Evolutionary conservation across 192 early-diverging fungal genomes (phyloP).

Genomic region (Coemansia sp.): DNA sequence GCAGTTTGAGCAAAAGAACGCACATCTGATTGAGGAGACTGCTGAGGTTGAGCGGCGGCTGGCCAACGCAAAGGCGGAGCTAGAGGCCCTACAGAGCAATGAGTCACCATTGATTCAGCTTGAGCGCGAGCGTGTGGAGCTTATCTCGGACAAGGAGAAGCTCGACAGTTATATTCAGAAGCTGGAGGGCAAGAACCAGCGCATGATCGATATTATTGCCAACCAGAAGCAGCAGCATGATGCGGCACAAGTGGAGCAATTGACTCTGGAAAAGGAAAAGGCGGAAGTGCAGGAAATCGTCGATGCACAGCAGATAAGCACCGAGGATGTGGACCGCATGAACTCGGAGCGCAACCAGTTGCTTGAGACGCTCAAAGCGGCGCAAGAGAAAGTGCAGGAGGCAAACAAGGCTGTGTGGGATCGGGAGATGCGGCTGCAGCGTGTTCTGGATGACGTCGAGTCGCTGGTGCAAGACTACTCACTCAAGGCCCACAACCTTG

Average conservation of each 20-base stretch:
- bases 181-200: slow-evolving; percentile 55
- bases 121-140: slow-evolving; percentile 53
- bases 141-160: slow-evolving; percentile 61
- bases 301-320: slow-evolving; percentile 71
- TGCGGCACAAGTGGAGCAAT: slow-evolving; percentile 43
- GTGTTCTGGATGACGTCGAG: slow-evolving; percentile 61
- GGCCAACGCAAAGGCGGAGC: slow-evolving; percentile 49
- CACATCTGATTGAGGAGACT: slow-evolving; percentile 51
- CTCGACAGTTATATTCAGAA: slow-evolving; percentile 48
- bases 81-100: slow-evolving; percentile 25
- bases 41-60: slow-evolving; percentile 54
- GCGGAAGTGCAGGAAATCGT: slow-evolving; percentile 58
- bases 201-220: slow-evolving; percentile 40
- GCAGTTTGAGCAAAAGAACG: slow-evolving; percentile 64
- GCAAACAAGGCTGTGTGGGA: slow-evolving; percentile 59
- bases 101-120: slow-evolving; percentile 55
- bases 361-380: slow-evolving; percentile 46
- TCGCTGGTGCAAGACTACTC: slow-evolving; percentile 39
- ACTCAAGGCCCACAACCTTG: slow-evolving; percentile 43
- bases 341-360: slow-evolving; percentile 71
- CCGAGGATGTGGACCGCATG: slow-evolving; percentile 80
- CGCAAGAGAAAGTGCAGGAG: slow-evolving; percentile 58
- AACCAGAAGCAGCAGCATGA: slow-evolving; percentile 37
- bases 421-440: slow-evolving; percentile 65
- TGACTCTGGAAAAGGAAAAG: slow-evolving; percentile 54